Percentiles rank a stretch among this genome's conserved stretches.
These are phyloP conservation scores for Beauveria scarabaeidicola DNA, from an alignment of 2,329 filamentous ascomycete species.

Conservation along the genomic window DNA sequence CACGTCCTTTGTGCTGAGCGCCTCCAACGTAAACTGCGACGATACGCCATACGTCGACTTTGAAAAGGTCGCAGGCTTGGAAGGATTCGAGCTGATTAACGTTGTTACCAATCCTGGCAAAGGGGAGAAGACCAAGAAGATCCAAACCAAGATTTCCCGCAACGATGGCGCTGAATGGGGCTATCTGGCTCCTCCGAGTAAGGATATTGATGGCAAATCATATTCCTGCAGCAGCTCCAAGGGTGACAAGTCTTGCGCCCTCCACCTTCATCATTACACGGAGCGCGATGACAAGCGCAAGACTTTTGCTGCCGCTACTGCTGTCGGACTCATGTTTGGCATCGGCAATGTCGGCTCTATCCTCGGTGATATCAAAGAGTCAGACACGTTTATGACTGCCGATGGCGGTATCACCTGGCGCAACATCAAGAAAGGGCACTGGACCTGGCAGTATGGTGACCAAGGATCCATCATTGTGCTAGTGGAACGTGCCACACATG, in stretches of 20 bases:
- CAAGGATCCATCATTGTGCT: conserved; percentile 90
- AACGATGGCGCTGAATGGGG: conserved; percentile 91
- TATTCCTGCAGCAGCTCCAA: conserved; percentile 57
- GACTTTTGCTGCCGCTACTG: conserved; percentile 81
- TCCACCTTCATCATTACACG: conserved; percentile 94
- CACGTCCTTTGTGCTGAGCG: conserved; percentile 83
- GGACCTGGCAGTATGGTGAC: conserved; percentile 92
- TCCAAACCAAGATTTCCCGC: conserved; percentile 89
- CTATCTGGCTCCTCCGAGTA: conserved; percentile 61
- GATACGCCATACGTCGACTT: conserved; percentile 77
- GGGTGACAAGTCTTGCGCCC: conserved; percentile 61
- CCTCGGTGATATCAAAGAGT: conserved; percentile 59
- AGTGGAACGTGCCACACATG: conserved; percentile 61
- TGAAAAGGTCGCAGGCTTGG: conserved; percentile 86
- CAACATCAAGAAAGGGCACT: conserved; percentile 75
- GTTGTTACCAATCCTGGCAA: conserved; percentile 67
- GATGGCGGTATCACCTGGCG: conserved; percentile 90
- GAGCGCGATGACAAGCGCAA: conserved; percentile 74
- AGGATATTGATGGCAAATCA: conserved; percentile 61
- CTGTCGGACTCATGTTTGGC: conserved; percentile 83
- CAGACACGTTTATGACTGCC: conserved; percentile 81
- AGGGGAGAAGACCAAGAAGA: conserved; percentile 70
- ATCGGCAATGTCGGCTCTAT: conserved; percentile 78
- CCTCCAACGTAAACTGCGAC: conserved; percentile 75
- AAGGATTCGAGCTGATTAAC: conserved; percentile 85